Evolutionary conservation across 2,329 filamentous ascomycete species (phyloP).

Genomic region (Fusarium sp.): DNA sequence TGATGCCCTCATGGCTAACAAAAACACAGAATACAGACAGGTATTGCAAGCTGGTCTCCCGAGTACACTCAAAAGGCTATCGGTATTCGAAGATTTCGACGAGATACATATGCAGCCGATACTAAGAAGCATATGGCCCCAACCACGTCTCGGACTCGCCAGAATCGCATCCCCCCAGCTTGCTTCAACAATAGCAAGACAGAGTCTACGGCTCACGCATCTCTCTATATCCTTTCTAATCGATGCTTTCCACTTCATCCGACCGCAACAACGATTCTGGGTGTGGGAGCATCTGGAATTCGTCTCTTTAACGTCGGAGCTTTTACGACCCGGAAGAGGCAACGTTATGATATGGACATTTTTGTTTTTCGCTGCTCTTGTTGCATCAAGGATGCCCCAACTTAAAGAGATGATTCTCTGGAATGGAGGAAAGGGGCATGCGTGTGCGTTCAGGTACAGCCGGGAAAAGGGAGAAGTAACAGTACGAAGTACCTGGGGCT

Average conservation of each 20-base stretch:
- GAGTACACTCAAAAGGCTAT: not conserved
- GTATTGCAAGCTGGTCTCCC: not conserved
- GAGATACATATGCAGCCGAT: not conserved
- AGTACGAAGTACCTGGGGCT: not conserved
- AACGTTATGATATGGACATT: not conserved
- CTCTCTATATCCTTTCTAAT: not conserved
- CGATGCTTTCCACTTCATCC: constrained; percentile 1
- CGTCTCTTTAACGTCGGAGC: not conserved
- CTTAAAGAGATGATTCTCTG: not conserved
- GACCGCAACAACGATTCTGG: not conserved
- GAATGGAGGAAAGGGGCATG: not conserved
- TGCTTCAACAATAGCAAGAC: not conserved
- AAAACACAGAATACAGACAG: not conserved
- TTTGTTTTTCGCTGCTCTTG: not conserved
- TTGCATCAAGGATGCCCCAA: not conserved
- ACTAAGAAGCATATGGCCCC: not conserved
- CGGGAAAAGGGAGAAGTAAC: not conserved
- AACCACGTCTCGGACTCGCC: not conserved
- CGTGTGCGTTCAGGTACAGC: not conserved
- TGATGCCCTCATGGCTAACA: not conserved
- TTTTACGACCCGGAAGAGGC: not conserved
- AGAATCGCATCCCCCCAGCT: not conserved
- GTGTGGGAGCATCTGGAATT: not conserved
- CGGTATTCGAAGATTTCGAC: constrained; percentile 8
- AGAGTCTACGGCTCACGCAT: not conserved